Percentiles rank a stretch among this genome's conserved stretches.
phyloP scores from a whole-genome alignment of 139 green algal genomes.

The Edaphochlamys debaryana region DNA sequence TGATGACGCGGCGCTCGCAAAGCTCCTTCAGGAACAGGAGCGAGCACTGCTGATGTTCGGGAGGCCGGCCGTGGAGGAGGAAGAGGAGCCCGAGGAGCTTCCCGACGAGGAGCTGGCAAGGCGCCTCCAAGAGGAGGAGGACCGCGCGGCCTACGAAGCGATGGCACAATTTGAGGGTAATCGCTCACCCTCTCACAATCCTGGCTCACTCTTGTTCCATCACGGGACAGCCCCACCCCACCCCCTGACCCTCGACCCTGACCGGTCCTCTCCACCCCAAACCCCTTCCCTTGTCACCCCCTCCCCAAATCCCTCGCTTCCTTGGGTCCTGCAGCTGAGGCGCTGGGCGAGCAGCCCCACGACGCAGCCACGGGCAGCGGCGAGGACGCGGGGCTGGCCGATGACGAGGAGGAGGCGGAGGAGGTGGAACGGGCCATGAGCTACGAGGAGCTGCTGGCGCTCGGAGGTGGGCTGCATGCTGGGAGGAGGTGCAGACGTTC shows the following conservation, averaged over 20 bases:
- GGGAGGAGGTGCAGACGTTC: too few species aligned
- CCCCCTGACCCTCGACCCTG: too few species aligned
- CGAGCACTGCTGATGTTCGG: constrained; percentile 4
- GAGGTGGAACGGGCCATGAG: background rate
- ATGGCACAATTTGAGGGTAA: background rate
- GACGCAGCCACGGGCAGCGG: background rate
- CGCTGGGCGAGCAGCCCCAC: too few species aligned
- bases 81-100: background rate
- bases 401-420: background rate
- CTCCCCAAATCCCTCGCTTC: too few species aligned
- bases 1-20: constrained; percentile 33
- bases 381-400: too few species aligned
- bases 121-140: constrained; percentile 9
- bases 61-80: background rate
- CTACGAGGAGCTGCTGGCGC: background rate
- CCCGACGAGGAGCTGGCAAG: constrained; percentile 23
- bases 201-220: background rate
- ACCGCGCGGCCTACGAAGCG: constrained; percentile 4
- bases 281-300: background rate
- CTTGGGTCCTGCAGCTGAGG: too few species aligned
- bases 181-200: background rate
- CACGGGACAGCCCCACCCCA: too few species aligned
- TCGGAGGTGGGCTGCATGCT: too few species aligned
- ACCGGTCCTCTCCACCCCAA: background rate
- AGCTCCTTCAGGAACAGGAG: constrained; percentile 43